phyloP scores from a whole-genome alignment of 2,329 filamentous ascomycete genomes.

The Fusarium dlaminii region DNA sequence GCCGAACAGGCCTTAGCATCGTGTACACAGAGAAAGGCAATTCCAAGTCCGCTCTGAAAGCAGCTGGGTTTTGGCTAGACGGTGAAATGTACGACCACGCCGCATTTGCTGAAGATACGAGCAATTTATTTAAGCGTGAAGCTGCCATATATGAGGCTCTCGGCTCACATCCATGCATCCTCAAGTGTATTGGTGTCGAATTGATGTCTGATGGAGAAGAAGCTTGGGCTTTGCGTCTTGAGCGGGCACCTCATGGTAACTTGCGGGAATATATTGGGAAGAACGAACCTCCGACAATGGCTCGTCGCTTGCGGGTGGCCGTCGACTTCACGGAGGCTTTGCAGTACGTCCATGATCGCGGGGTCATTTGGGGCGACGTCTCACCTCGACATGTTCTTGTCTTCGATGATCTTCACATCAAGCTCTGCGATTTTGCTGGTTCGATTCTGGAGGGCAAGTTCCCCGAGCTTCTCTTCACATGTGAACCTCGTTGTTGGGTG shows the following conservation, averaged over 20 bases:
- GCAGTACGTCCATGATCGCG: background rate
- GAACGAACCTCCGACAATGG: too few species aligned
- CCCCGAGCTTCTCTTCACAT: background rate
- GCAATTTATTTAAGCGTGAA: background rate
- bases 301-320: background rate
- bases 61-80: background rate
- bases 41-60: background rate
- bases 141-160: background rate
- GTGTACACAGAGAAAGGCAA: background rate
- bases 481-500: background rate
- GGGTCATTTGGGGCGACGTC: background rate
- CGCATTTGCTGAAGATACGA: background rate
- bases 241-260: background rate
- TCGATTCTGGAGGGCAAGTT: background rate
- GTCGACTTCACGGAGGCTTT: background rate
- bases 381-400: background rate
- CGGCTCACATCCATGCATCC: background rate
- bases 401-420: background rate
- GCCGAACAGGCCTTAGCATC: background rate
- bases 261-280: background rate
- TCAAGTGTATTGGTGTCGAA: background rate
- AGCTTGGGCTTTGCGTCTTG: background rate
- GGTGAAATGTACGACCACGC: background rate
- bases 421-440: background rate
- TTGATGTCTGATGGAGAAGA: background rate